Evolutionary conservation across 2,329 filamentous ascomycete species (phyloP).

Genomic region (Lachnum nothofagi): DNA sequence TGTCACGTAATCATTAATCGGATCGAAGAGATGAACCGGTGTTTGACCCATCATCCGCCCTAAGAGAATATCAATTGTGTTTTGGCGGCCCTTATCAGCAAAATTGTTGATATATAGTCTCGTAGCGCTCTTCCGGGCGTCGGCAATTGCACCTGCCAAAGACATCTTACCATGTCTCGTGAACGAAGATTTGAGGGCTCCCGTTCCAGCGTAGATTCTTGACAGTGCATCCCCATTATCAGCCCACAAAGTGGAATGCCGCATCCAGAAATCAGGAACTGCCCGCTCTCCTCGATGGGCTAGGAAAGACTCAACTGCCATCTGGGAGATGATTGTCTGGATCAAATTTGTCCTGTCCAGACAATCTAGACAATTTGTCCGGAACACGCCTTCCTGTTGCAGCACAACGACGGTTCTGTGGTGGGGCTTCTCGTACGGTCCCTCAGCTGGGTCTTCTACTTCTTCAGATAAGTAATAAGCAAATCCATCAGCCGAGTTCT

Average conservation of each 20-base stretch:
- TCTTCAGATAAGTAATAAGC: conserved; percentile 87
- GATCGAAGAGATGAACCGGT: conserved; percentile 83
- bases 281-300: conserved; percentile 64
- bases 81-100: conserved; percentile 84
- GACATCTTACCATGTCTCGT: conserved; percentile 95
- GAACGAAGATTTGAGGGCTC: conserved; percentile 90
- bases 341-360: conserved; percentile 93
- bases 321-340: conserved; percentile 90
- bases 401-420: conserved; percentile 60
- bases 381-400: conserved; percentile 91
- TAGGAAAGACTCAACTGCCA: conserved; percentile 84
- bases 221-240: conserved; percentile 94
- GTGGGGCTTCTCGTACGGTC: conserved; percentile 35
- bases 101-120: conserved; percentile 98
- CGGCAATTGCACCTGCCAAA: conserved; percentile 84
- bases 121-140: conserved; percentile 89
- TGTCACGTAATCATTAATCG: conserved; percentile 85
- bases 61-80: conserved; percentile 88
- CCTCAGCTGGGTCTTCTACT: conserved; percentile 39
- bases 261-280: conserved; percentile 78
- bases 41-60: conserved; percentile 78
- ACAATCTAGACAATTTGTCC: conserved; percentile 94
- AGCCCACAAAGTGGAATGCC: conserved; percentile 90
- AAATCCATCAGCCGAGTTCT: conserved; percentile 76
- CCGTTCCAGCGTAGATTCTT: conserved; percentile 93